A percentile compares a stretch with the other conserved stretches of the same genome.
phyloP scores from a whole-genome alignment of 2,329 filamentous ascomycete genomes.

The Lasiodiplodia citricola region DNA sequence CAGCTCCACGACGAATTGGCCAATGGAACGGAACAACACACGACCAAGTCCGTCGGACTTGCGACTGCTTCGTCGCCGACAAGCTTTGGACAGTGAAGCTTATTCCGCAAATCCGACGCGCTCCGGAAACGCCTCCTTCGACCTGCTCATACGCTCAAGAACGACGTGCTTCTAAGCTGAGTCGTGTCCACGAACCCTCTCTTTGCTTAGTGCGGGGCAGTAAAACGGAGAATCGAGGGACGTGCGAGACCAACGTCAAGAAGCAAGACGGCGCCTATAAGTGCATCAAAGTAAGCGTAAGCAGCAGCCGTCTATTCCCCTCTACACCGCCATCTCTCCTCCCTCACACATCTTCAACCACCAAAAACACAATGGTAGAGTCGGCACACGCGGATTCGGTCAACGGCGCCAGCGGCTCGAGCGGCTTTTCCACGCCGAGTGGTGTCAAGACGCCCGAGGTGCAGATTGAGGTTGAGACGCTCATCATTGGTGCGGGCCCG shows the following conservation, averaged over 20 bases:
- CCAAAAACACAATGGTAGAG: neutral
- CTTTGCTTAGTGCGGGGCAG: slow-evolving; percentile 4
- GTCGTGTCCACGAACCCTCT: neutral
- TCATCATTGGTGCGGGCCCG: slow-evolving; percentile 60
- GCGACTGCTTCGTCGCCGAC: neutral
- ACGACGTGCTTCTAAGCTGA: neutral
- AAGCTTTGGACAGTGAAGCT: neutral
- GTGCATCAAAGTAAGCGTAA: neutral
- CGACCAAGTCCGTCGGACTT: neutral
- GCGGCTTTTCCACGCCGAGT: neutral
- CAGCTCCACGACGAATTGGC: neutral
- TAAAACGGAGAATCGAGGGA: neutral
- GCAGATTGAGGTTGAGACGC: slow-evolving; percentile 50
- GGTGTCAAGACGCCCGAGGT: neutral
- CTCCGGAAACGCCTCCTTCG: neutral
- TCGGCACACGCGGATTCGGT: neutral
- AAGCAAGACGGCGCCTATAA: neutral
- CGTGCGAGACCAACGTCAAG: neutral
- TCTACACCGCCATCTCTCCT: neutral
- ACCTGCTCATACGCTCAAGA: neutral
- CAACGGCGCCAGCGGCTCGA: neutral
- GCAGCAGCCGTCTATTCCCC: neutral
- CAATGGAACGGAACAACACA: neutral
- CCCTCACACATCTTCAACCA: neutral
- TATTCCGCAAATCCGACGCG: neutral